These are phyloP conservation scores for Fraxinus nigra DNA, from an alignment of 305 asterid species.

Conservation along the genomic window DNA sequence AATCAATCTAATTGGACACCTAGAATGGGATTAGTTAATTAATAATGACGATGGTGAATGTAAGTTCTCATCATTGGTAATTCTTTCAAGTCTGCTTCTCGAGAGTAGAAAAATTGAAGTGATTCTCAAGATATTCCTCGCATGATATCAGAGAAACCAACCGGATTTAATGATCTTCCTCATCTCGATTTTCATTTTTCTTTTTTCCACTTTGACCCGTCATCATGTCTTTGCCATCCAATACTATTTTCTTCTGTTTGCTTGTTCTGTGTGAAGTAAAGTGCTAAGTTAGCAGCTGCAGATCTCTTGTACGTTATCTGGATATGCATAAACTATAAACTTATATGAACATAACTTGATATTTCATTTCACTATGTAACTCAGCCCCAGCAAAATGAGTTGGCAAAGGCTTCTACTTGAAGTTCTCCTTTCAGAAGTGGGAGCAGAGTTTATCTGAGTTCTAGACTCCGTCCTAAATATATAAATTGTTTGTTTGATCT, in stretches of 20 bases:
- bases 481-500: not conserved
- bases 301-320: not conserved
- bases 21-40: not conserved
- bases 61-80: not conserved
- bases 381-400: conserved; percentile 52
- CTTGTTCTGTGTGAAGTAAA: not conserved
- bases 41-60: not conserved
- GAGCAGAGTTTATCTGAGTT: conserved; percentile 9
- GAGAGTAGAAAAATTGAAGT: not conserved
- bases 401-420: conserved; percentile 43
- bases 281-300: not conserved
- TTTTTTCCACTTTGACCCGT: not conserved
- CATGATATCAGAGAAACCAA: not conserved
- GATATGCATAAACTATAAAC: not conserved
- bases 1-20: not conserved
- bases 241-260: not conserved
- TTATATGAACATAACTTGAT: not conserved
- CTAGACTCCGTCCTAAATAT: not conserved
- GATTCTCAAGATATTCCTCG: not conserved
- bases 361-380: conserved; percentile 8
- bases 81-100: not conserved
- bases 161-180: not conserved
- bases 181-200: not conserved
- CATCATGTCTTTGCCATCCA: not conserved
- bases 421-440: not conserved